These are phyloP conservation scores for Teunomyces aglyptinius DNA, from an alignment of 805 yeast species.

Conservation along the genomic window DNA sequence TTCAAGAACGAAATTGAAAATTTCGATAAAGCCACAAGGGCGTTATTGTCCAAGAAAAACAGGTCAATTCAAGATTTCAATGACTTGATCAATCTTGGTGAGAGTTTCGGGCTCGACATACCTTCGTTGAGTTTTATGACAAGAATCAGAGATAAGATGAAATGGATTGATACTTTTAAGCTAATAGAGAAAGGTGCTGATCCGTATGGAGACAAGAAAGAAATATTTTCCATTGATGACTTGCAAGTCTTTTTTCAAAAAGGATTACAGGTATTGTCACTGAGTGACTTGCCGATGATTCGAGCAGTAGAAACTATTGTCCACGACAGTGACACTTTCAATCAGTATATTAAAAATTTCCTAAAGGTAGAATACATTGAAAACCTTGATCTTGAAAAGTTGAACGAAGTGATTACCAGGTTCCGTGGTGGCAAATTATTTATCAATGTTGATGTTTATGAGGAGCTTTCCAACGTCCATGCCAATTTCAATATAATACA, in stretches of 20 bases:
- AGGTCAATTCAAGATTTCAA: conserved; percentile 45
- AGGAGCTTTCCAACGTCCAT: conserved; percentile 28
- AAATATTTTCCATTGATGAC: conserved; percentile 30
- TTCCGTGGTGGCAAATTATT: conserved; percentile 22
- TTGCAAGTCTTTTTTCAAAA: conserved; percentile 24
- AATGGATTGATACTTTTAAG: conserved; percentile 32
- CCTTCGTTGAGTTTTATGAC: conserved; percentile 42
- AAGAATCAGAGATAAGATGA: conserved; percentile 32
- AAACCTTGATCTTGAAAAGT: conserved; percentile 20
- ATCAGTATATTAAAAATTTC: conserved; percentile 16
- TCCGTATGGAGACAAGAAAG: conserved; percentile 37
- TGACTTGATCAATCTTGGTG: conserved; percentile 56
- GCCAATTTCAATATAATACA: conserved; percentile 17
- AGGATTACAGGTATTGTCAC: conserved; percentile 26
- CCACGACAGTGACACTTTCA: conserved; percentile 23
- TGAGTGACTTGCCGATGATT: conserved; percentile 23
- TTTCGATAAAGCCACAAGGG: conserved; percentile 48
- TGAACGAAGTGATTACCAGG: conserved; percentile 25
- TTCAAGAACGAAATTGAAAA: conserved; percentile 50
- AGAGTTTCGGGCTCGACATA: conserved; percentile 56
- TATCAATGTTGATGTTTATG: conserved; percentile 22
- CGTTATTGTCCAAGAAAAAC: conserved; percentile 30
- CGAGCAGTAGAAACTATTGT: conserved; percentile 33
- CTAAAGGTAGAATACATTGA: conserved; percentile 18
- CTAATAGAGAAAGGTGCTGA: conserved; percentile 40